Evolutionary conservation across 2,329 filamentous ascomycete genomes (phyloP), one percentile per base, ranked within the genome.

Genomic region (Diplodia corticola): DNA sequence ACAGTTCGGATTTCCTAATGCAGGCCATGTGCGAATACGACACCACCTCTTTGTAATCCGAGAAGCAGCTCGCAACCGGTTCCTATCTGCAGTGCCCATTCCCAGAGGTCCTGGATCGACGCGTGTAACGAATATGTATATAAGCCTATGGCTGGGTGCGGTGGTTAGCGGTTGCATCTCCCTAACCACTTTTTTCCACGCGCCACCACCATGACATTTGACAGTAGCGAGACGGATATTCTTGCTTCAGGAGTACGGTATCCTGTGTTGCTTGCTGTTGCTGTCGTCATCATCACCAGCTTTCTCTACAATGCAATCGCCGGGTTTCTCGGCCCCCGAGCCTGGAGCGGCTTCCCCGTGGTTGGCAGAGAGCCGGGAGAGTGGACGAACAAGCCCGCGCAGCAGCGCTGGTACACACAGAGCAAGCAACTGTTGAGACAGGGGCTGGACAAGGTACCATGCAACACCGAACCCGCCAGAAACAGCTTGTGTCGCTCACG

Each of bases 341-440:
- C 54, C 13, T 59, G 15, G 33, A 40, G 33, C 13, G 54, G 54
- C 5, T 59, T 59, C 22, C 54, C 54, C 22, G 44, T 46, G 15
- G 54, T 59, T 15, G 54, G 54, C 20, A 59, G 44, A n/a, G 54
- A 59, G 54, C 35, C 35, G 10, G 54, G 54, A 26, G 54, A 59
- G 13, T 59, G 54, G 35, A 59, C 54, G 54, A 59, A 44, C 54
- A 59, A 59, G 22, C 5, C 13, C 1, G 54, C 54, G 13, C 20
- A 24, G 24, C 5, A 24, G 10, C 54, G 54, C 5, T 59, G 20
- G 28, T 37, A n/a, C 17, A 20, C 10, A 5, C 35, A 59, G 35
- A 59, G 54, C 54, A 26, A 22, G 54, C 22, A 59, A 15, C 13
- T 26, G 17, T 44, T 59, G 30, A 44, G 44, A 22, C 20, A 59